Evolutionary conservation across 2,329 filamentous ascomycete genomes (phyloP).

Genomic region (Dactylellina sp.): DNA sequence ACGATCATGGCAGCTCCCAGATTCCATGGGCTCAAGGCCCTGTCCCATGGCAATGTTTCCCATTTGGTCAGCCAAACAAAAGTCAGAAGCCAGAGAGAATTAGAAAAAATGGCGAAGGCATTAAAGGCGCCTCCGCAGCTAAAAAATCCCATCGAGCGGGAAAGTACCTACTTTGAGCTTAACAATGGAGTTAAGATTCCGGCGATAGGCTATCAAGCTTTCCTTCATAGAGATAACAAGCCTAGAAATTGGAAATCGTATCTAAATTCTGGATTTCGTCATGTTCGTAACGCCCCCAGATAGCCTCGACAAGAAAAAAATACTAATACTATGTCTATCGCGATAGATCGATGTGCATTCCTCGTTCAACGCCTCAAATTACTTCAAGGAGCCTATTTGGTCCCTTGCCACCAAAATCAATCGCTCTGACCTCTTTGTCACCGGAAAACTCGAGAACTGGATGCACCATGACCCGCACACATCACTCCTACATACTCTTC

Average conservation of each 20-base stretch:
- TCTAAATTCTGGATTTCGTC: slow-evolving; percentile 20
- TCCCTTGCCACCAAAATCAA: slow-evolving; percentile 9
- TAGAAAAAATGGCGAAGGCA: no score
- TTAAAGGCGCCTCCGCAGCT: no score
- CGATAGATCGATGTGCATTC: slow-evolving; percentile 32
- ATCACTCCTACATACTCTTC: slow-evolving; percentile 24
- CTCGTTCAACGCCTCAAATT: slow-evolving; percentile 24
- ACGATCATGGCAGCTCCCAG: neutral
- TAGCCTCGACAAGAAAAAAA: neutral
- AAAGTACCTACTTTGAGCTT: slow-evolving; percentile 1
- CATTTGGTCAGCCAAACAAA: no score
- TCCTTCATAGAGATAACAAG: slow-evolving; percentile 1
- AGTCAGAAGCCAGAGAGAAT: no score
- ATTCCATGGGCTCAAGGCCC: no score
- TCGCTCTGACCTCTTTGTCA: slow-evolving; percentile 41
- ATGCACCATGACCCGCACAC: slow-evolving; percentile 37
- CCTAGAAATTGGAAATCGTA: slow-evolving; percentile 27
- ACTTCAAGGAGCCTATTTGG: slow-evolving; percentile 20
- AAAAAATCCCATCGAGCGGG: neutral
- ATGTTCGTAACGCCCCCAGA: slow-evolving; percentile 9
- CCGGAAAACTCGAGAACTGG: slow-evolving; percentile 41
- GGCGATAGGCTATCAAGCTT: slow-evolving; percentile 29
- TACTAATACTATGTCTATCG: neutral
- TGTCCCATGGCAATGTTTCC: no score
- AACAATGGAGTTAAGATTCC: slow-evolving; percentile 34